phyloP scores from a whole-genome alignment of 345 rosid genomes.

The Eucalyptus brandiana region DNA sequence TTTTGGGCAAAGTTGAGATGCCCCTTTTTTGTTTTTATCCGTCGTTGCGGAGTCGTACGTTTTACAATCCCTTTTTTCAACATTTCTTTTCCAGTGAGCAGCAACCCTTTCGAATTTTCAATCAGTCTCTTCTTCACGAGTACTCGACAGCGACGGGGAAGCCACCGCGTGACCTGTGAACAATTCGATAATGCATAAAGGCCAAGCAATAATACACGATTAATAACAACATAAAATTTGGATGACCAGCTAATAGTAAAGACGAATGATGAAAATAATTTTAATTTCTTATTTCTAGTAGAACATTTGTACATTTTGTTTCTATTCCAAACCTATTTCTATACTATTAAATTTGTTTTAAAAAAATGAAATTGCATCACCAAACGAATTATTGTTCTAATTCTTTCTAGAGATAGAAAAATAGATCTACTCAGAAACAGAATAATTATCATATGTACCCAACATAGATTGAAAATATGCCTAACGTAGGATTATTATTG shows the following conservation, averaged over 20 bases:
- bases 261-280: no score
- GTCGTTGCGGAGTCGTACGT: neutral
- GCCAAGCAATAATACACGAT: no score
- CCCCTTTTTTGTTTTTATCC: neutral
- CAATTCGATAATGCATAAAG: no score
- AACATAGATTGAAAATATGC: neutral
- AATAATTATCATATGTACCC: accelerated
- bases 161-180: no score
- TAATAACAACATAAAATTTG: no score
- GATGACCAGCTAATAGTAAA: accelerated
- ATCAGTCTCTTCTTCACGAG: neutral
- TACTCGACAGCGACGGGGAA: neutral
- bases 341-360: no score
- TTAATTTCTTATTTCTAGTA: accelerated
- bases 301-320: no score
- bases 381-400: accelerated
- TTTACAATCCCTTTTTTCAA: neutral
- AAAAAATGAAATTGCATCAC: accelerated
- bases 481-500: neutral
- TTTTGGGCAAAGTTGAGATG: neutral
- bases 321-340: accelerated
- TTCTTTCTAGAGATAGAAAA: no score
- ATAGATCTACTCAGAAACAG: accelerated
- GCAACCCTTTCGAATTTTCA: neutral
- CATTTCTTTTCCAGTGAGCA: neutral